These are phyloP conservation scores for Gracilaria gracilis DNA, from an alignment of 23 red algal genomes.

Conservation along the genomic window DNA sequence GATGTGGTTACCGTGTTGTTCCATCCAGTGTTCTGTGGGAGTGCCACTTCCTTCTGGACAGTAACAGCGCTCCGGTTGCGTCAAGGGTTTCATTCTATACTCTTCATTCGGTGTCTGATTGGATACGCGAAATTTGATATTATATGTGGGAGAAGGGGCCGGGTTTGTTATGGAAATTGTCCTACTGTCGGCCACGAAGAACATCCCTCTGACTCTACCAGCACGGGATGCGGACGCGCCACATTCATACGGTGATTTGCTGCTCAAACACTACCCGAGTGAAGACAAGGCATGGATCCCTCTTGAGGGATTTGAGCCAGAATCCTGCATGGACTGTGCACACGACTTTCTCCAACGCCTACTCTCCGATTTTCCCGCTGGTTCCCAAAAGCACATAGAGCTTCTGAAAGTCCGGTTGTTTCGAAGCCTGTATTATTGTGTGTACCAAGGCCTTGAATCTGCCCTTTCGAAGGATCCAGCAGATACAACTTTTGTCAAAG, in stretches of 20 bases:
- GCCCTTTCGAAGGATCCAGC: conserved; percentile 44
- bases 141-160: conserved; percentile 68
- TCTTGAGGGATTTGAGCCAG: conserved; percentile 56
- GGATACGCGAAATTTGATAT: conserved; percentile 66
- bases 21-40: conserved; percentile 70
- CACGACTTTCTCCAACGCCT: conserved; percentile 67
- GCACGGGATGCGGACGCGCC: conserved; percentile 70
- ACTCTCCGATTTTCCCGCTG: neutral
- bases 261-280: conserved; percentile 53
- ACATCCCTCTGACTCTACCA: conserved; percentile 35
- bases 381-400: conserved; percentile 41
- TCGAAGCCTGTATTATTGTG: conserved; percentile 40
- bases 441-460: conserved; percentile 61
- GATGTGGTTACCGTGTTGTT: conserved; percentile 75
- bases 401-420: conserved; percentile 61
- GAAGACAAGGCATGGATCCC: conserved; percentile 60
- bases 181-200: conserved; percentile 60
- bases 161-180: conserved; percentile 81
- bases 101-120: conserved; percentile 63
- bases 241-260: conserved; percentile 41
- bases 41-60: conserved; percentile 73
- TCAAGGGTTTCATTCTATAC: conserved; percentile 69
- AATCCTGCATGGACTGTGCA: conserved; percentile 53
- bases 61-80: conserved; percentile 12
- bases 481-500: neutral